phyloP scores from a whole-genome alignment of 1,284 basidiomycete genomes.

The Apiotrichum brassicae region DNA sequence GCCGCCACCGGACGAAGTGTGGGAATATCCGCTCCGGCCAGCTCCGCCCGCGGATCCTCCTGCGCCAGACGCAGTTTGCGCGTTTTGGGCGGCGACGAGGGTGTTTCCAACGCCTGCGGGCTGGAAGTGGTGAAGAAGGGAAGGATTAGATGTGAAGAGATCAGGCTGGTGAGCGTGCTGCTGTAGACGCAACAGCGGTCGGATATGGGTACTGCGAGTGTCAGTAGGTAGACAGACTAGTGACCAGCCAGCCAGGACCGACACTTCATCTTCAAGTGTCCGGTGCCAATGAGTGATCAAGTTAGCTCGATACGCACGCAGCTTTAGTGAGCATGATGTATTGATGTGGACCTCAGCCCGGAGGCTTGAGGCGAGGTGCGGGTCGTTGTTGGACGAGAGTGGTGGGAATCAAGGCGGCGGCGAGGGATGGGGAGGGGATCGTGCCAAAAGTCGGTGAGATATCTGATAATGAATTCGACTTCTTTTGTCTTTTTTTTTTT shows the following conservation, averaged over 20 bases:
- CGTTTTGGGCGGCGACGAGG: slow-evolving; percentile 21
- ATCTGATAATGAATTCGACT: too few relatives aligned
- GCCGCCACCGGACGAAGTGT: slow-evolving; percentile 26
- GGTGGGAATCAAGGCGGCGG: neutral
- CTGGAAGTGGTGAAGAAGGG: slow-evolving; percentile 43
- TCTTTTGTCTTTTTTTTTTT: too few relatives aligned
- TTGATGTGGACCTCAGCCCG: slow-evolving; percentile 11
- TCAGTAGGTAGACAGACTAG: neutral
- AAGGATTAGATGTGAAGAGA: slow-evolving; percentile 46
- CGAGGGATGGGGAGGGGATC: too few relatives aligned
- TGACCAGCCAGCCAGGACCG: too few relatives aligned
- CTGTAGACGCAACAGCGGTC: slow-evolving; percentile 41
- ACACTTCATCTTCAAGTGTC: too few relatives aligned
- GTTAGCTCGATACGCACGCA: slow-evolving; percentile 35
- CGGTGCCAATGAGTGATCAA: too few relatives aligned
- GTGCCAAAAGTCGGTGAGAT: too few relatives aligned
- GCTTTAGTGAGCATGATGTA: slow-evolving; percentile 41
- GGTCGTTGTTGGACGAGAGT: neutral
- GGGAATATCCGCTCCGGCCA: slow-evolving; percentile 34
- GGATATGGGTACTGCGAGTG: slow-evolving; percentile 36
- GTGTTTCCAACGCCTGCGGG: slow-evolving; percentile 20
- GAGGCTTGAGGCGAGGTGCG: slow-evolving; percentile 2
- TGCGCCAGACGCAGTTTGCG: slow-evolving; percentile 17
- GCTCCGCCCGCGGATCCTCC: slow-evolving; percentile 26
- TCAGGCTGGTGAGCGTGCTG: slow-evolving; percentile 29